Base-by-base conservation (phyloP, 1,284 basidiomycete species). In the Lignosus rhinocerotis region DNA sequence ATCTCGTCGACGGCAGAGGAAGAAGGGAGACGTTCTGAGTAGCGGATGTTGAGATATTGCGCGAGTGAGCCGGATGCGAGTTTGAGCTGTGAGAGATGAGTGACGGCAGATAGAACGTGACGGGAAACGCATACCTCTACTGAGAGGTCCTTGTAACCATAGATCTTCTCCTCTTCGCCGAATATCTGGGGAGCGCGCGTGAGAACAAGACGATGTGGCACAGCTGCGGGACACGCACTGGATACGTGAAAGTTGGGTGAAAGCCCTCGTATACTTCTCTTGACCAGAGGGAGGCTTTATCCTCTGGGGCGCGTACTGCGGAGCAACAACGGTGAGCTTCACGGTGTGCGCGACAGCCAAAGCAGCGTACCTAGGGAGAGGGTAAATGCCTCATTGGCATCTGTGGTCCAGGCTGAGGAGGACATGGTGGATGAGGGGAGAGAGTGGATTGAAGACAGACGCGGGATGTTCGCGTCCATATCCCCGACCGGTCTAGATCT, bases 161-260 rank as follows among this genome's bases (percentile, higher is more conserved):
- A 99, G 66, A 99, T 90, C 74, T 90, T 96, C 78, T 99, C 95
- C 56, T 96, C 92, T 68, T 98, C 93, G 53, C 96, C 96, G 71
- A 90, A 98, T 72, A 98, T 94, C 83, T 92, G 56, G 42, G 41
- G 6, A 6, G 3, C 32, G 21, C 1, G 30, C 39, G 50, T 32
- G 19, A 45, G 48, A 6, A 48, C 17, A 32, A 12, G 42, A n/a
- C 11, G 10, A n/a, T 8, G 6, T 31, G 32, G 36, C 16, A 38
- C 7, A 32, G 34, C 6, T 25, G 17, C 12, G 38, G 39, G 17
- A 44, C 8, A 74, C 85, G 59, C 67, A 92, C 90, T 30, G 94
- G 92, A 75, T 96, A 96, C 0, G 93, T 96, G 74, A 96, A 96
- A 6, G 80, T 78, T 1, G 93, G 94, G 66, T 90, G 83, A 72